Conservation (phyloP, 768 basidiomycete species). For the Calocybe indica region DNA sequence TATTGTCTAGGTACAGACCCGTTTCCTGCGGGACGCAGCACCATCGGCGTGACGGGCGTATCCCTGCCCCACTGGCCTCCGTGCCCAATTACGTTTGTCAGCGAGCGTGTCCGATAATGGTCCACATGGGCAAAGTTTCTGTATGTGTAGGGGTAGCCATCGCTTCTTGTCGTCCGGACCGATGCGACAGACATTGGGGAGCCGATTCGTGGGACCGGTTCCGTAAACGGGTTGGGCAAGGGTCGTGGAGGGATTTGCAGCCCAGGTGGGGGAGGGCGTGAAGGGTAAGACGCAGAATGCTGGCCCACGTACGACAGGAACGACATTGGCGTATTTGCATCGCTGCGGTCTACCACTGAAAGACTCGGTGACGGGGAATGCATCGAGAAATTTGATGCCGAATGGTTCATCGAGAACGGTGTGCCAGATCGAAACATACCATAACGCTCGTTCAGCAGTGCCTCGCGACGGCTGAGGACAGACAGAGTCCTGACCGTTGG, state of each 20-base stretch:
- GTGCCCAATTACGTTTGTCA: too few species aligned
- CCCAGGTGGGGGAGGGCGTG: background rate
- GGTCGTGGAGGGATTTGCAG: background rate
- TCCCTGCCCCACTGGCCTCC: too few species aligned
- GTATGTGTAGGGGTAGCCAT: background rate
- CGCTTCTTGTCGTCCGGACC: constrained; percentile 2
- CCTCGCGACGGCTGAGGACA: background rate
- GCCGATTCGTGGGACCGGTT: constrained; percentile 12
- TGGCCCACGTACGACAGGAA: background rate
- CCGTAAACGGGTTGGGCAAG: constrained; percentile 14
- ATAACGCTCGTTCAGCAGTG: background rate
- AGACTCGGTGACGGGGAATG: too few species aligned
- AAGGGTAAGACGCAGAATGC: background rate
- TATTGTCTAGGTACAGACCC: too few species aligned
- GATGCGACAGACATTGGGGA: constrained; percentile 6
- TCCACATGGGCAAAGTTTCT: too few species aligned
- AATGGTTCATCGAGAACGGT: constrained; percentile 1
- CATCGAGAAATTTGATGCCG: background rate
- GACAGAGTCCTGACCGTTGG: background rate
- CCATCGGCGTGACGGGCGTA: too few species aligned
- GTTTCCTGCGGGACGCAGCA: too few species aligned
- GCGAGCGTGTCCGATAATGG: too few species aligned
- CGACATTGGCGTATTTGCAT: background rate
- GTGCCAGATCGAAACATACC: background rate
- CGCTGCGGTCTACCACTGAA: too few species aligned